Percentiles rank a stretch among this genome's conserved stretches.
phyloP scores from a whole-genome alignment of 192 early-diverging fungal genomes.

The Fimicolochytrium jonesii region DNA sequence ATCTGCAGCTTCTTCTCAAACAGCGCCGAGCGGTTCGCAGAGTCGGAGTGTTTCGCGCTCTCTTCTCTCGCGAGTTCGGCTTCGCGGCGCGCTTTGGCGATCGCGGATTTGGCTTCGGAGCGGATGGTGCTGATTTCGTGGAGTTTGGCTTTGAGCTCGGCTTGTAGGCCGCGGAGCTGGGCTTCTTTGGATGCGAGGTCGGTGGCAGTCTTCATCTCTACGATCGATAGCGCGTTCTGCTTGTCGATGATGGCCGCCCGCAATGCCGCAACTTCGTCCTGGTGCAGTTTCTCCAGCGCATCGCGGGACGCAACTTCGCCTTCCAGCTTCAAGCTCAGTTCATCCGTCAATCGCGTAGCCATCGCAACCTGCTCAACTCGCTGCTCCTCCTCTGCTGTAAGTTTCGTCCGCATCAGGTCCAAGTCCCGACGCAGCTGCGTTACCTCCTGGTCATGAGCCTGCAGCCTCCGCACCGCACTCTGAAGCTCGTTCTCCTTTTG shows the following conservation, averaged over 20 bases:
- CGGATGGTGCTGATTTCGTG: not conserved
- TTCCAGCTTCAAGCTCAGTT: not conserved
- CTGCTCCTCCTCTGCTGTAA: not conserved
- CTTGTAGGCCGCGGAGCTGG: conserved; percentile 4
- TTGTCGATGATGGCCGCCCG: not conserved
- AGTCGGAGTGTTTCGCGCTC: not conserved
- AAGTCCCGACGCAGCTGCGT: no score
- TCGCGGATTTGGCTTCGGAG: not conserved
- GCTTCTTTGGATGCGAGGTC: conserved; percentile 7
- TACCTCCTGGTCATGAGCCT: no score
- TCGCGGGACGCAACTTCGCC: not conserved
- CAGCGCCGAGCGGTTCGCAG: not conserved
- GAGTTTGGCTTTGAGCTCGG: not conserved
- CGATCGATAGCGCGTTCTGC: conserved; percentile 3
- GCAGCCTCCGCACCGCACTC: no score
- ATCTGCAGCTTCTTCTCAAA: not conserved
- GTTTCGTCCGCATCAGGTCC: not conserved
- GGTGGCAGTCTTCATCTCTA: conserved; percentile 16
- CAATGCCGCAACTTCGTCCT: not conserved
- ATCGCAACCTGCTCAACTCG: not conserved
- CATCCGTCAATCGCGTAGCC: not conserved
- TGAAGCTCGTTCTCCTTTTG: no score
- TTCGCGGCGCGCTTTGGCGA: conserved; percentile 1
- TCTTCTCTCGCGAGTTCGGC: conserved; percentile 2
- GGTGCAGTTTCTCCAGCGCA: not conserved